Evolutionary conservation across 768 basidiomycete genomes (phyloP).

Genomic region (Pleurotus ostreatus): DNA sequence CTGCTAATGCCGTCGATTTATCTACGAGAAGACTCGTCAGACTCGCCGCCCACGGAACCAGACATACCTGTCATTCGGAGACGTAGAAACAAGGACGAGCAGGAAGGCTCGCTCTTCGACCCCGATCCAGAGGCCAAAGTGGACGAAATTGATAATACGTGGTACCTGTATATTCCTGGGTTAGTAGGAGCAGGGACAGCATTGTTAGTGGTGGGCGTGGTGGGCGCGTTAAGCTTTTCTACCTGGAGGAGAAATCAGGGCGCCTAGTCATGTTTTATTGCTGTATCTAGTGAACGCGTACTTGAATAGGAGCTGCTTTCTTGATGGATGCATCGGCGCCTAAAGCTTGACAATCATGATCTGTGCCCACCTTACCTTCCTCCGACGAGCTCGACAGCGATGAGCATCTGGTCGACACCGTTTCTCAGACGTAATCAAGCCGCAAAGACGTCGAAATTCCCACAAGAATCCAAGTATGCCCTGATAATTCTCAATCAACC

Average conservation of each 20-base stretch:
- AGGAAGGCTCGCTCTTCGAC: slow-evolving; percentile 39
- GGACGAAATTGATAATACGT: slow-evolving; percentile 65
- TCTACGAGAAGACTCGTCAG: slow-evolving; percentile 14
- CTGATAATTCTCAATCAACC: slow-evolving; percentile 92
- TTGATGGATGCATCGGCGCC: neutral
- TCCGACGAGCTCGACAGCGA: neutral
- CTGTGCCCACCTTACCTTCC: slow-evolving; percentile 4
- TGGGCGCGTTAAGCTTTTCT: slow-evolving; percentile 75
- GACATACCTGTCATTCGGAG: slow-evolving; percentile 38
- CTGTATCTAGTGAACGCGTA: neutral
- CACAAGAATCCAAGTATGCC: slow-evolving; percentile 31
- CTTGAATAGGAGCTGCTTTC: too few species aligned
- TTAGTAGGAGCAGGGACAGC: slow-evolving; percentile 84
- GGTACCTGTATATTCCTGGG: slow-evolving; percentile 79
- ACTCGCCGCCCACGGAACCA: slow-evolving; percentile 28
- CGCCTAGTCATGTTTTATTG: slow-evolving; percentile 28
- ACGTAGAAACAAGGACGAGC: slow-evolving; percentile 50
- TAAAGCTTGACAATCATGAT: neutral
- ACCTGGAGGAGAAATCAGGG: slow-evolving; percentile 63
- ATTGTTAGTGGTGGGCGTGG: slow-evolving; percentile 70
- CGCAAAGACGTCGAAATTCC: neutral
- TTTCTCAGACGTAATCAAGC: neutral
- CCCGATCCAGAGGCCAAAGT: slow-evolving; percentile 37
- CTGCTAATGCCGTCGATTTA: slow-evolving; percentile 66
- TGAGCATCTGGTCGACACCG: slow-evolving; percentile 3